Base-by-base conservation (phyloP, 139 green algal species). In the Mesotaenium endlicherianum region DNA sequence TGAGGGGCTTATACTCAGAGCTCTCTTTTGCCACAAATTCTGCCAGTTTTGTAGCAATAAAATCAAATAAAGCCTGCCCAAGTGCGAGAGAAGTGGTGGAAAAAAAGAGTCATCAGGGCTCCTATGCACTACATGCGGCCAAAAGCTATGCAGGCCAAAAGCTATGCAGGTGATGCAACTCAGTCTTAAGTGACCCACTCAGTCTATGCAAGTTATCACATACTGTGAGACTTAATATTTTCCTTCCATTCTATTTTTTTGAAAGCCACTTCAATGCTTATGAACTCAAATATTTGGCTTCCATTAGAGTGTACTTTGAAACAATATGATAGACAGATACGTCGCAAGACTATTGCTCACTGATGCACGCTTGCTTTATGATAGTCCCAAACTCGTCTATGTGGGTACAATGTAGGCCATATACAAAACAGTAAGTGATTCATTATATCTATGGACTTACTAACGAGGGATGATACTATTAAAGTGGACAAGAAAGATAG, bases 1-100 rank as follows among this genome's bases (percentile, higher is more conserved):
- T 72, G 30, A 3, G 43, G 43, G 68, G 60, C 67, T 39, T 49
- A 34, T 43, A 83, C 64, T 67, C 57, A 17, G 26, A 30, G 45
- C 57, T 39, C 45, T 88, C 82, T 31, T 86, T 82, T 14, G 85
- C 58, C 5, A 86, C 41, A 50, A 88, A 88, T 2, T 36, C 43
- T n/a, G 68, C 82, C 67, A 41, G 20, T 20, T 34, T 39, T 1
- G 64, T 30, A n/a, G 92, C 93, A 34, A 97, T 83, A 82, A 92
- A 93, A 86, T 94, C 93, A 82, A 95, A 95, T 14, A 97, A 89
- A 44, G 87, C 81, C 81, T 87, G 80, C 16, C 55, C 4, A 16
- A 69, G n/a, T 40, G 45, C 39, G 34, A 79, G 39, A 79, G 2
- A 79, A 30, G 14, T 30, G 34, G 30, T 79, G 70, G n/a, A n/a